Conservation (phyloP, 2,329 filamentous ascomycete genomes). For the Teratosphaeria pseudoeucalypti region DNA sequence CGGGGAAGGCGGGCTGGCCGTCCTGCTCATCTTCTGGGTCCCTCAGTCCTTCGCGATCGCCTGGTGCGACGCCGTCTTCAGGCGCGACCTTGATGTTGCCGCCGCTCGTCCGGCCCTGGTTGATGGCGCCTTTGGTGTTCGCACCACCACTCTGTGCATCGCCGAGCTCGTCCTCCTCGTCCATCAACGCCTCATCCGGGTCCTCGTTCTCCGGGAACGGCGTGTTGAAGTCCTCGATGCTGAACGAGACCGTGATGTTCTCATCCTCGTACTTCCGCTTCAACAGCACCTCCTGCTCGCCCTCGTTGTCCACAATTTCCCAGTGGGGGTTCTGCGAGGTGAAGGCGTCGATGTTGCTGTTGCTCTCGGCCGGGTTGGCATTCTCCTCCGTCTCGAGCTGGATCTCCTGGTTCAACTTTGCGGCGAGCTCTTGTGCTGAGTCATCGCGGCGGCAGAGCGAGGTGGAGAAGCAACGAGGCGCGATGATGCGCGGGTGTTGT, state of each 20-base stretch:
- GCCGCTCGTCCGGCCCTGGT: conserved; percentile 41
- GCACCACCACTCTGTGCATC: conserved; percentile 45
- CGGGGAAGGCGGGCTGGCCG: conserved; percentile 57
- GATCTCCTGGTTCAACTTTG: conserved; percentile 78
- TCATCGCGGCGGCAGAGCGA: conserved; percentile 28
- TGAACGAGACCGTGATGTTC: conserved; percentile 75
- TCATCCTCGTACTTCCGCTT: conserved; percentile 77
- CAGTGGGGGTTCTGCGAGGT: conserved; percentile 69
- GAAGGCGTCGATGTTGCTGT: conserved; percentile 68
- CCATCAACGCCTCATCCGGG: conserved; percentile 31
- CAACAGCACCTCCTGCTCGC: conserved; percentile 79
- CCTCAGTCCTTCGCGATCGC: conserved; percentile 46
- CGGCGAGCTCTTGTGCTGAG: conserved; percentile 69
- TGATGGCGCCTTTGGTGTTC: conserved; percentile 46
- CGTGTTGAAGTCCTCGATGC: conserved; percentile 63
- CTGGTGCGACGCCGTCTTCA: conserved; percentile 46
- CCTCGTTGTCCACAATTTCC: conserved; percentile 62
- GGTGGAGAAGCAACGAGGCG: conserved; percentile 32
- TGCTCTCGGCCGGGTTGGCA: conserved; percentile 44
- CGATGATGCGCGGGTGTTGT: conserved; percentile 6
- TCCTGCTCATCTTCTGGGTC: conserved; percentile 46
- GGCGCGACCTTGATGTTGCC: conserved; percentile 46
- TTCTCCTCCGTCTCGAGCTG: conserved; percentile 68
- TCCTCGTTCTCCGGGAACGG: conserved; percentile 45
- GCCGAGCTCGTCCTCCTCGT: conserved; percentile 28